Percentiles rank a stretch among this genome's conserved stretches.
Conservation (phyloP, 371 early-diverging fungal genomes). For the Mortierella sp. region DNA sequence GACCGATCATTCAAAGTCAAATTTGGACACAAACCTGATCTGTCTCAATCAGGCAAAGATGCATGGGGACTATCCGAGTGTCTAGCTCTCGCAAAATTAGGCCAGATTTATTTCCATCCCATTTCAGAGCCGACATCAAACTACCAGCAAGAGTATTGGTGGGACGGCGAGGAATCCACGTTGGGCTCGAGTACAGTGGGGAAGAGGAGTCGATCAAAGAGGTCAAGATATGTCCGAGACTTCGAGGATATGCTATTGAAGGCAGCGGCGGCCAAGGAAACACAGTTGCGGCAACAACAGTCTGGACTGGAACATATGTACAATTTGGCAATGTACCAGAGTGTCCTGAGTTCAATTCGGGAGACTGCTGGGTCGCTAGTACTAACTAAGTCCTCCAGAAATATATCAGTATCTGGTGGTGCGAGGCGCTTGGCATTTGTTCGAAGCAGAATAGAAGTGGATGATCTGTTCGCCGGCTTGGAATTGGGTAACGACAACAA, state of each 20-base stretch:
- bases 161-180: not conserved
- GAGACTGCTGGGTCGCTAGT: constrained; percentile 5
- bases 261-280: not conserved
- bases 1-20: constrained; percentile 17
- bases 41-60: constrained; percentile 15
- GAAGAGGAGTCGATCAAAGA: not conserved
- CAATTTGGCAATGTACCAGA: constrained; percentile 33
- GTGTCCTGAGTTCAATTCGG: constrained; percentile 17
- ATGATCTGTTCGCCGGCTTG: not conserved
- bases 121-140: constrained; percentile 5
- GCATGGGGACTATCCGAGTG: constrained; percentile 35
- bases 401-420: not conserved
- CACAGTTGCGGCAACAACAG: not conserved
- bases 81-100: constrained; percentile 29
- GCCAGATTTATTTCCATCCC: constrained; percentile 20
- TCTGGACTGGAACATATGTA: constrained; percentile 30
- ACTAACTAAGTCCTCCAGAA: not conserved
- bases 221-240: not conserved
- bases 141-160: constrained; percentile 12
- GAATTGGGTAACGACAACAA: constrained; percentile 7
- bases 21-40: constrained; percentile 29
- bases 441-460: constrained; percentile 13
- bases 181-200: not conserved
- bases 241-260: not conserved
- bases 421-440: constrained; percentile 28